Base-by-base conservation (phyloP, 768 basidiomycete genomes). In the Psilocybe cyanescens region DNA sequence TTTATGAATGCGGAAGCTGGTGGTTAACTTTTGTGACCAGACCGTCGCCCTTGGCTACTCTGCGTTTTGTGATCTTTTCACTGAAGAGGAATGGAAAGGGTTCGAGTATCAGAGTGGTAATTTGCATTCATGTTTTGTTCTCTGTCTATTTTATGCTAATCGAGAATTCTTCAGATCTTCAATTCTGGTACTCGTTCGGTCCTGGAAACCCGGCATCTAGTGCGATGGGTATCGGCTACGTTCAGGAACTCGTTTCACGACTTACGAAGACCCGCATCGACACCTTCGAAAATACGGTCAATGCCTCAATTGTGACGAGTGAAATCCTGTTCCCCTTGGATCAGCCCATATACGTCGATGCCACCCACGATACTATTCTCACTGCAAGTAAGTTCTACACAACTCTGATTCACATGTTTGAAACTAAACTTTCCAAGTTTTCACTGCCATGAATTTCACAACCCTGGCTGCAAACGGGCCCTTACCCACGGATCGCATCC, bases 31-130 rank as follows among this genome's bases (percentile, higher is more conserved):
- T 11, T 45, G 5, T 35, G 9, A 19, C 11, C 50, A 91, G 87
- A 91, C 92, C 29, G 91, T 93, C 47, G 83, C 90, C 0, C 84
- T 93, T 4, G 91, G 90, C 1, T 92, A 86, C 68, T 92, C 91
- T 8, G 78, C 81, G 46, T 94, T 94, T 72, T 94, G 92, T 63
- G 83, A 81, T 45, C 72, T 94, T 11, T 94, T 94, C 74, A 91
- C 89, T 0, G 82, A 90, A 67, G 85, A 88, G 30, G 92, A 94
- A 70, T 94, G 91, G 92, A 82, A 87, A 67, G 87, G 87, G 0
- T 93, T 85, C 68, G 86, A 89, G 65, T 93, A 94, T 59, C 78
- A 83, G n/a, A 68, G 68, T 52, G 76, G 76, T 76, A 57, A 7
- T 44, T 6, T 8, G n/a, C 5, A 24, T 39, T 28, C 14, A 11